Conservation (phyloP, 306 rosid species). For the Malus orientalis region DNA sequence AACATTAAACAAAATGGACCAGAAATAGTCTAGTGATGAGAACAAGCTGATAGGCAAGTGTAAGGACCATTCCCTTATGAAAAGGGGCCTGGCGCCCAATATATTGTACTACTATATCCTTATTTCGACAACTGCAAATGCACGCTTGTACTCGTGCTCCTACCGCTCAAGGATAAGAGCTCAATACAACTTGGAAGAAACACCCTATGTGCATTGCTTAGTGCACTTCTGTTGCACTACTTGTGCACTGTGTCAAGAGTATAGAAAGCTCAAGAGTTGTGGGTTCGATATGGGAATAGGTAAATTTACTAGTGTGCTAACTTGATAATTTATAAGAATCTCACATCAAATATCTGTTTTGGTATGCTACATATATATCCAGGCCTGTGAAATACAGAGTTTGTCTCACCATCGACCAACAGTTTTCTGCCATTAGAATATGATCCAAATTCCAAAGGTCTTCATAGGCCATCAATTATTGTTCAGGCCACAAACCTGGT, state of each 20-base stretch:
- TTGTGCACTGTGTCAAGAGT: conserved; percentile 70
- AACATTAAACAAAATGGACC: too few relatives aligned
- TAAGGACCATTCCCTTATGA: too few relatives aligned
- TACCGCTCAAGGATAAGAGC: conserved; percentile 55
- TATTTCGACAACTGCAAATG: conserved; percentile 27
- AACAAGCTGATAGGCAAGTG: too few relatives aligned
- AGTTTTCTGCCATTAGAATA: too few relatives aligned
- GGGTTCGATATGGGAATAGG: conserved; percentile 67
- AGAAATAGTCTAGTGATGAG: too few relatives aligned
- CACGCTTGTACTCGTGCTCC: conserved; percentile 52
- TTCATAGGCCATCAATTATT: neutral
- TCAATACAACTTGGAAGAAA: conserved; percentile 52
- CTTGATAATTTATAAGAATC: neutral
- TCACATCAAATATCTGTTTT: neutral
- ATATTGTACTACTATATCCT: conserved; percentile 26
- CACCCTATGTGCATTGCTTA: conserved; percentile 62
- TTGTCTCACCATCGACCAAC: neutral
- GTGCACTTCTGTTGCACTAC: conserved; percentile 62
- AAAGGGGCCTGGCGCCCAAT: too few relatives aligned
- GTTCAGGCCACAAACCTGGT: neutral
- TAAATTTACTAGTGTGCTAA: neutral
- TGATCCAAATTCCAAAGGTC: neutral
- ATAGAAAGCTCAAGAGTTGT: conserved; percentile 49
- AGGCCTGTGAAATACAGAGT: neutral
- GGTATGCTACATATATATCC: too few relatives aligned